Evolutionary conservation across 148 eudicot genomes (phyloP), one percentile per base, ranked within the genome.

Genomic region (Vaccinium myrtillus): DNA sequence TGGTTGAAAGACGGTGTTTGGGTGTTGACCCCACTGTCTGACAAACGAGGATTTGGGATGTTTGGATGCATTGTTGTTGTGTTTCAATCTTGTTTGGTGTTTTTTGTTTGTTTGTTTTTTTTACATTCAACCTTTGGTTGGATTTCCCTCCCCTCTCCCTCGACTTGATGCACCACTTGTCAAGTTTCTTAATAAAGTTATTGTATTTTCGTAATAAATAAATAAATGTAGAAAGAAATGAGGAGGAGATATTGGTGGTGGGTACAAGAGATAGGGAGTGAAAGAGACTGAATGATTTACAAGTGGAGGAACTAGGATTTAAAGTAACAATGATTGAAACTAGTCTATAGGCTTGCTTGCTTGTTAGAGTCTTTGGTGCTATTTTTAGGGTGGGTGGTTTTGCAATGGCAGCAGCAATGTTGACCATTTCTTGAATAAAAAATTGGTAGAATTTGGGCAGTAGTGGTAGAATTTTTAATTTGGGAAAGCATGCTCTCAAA

Each of bases 231-330:
- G 16, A 67, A 0, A 30, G 75, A 25, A 46, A 19, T 36, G 21
- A 67, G 46, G 5, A 54, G 19, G 59, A 67, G 48, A 46, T 4
- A 7, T 74, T 25, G 70, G 70, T 59, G 6, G 50, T 48, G 79
- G 18, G 79, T 21, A 69, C 8, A 32, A 82, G 48, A 82, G 50
- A 82, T 70, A 82, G 84, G 65, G 70, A 27, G 65, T 10, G 50
- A 6, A 82, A 53, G 58, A 7, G 43, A 21, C 27, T 69, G 63
- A 18, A 30, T 49, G 49, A 51, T 82, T 70, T 77, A 70, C 78
- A 82, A 3, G 36, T 82, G 84, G 84, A 46, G 46, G 43, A 69
- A 32, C n/a, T 19, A 10, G 78, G 32, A 51, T 18, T 73, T 16
- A 19, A 9, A 23, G 4, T 19, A 82, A 30, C 39, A 18, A 0